Conservation (phyloP, 2,329 filamentous ascomycete genomes). For the Xylaria arbuscula region DNA sequence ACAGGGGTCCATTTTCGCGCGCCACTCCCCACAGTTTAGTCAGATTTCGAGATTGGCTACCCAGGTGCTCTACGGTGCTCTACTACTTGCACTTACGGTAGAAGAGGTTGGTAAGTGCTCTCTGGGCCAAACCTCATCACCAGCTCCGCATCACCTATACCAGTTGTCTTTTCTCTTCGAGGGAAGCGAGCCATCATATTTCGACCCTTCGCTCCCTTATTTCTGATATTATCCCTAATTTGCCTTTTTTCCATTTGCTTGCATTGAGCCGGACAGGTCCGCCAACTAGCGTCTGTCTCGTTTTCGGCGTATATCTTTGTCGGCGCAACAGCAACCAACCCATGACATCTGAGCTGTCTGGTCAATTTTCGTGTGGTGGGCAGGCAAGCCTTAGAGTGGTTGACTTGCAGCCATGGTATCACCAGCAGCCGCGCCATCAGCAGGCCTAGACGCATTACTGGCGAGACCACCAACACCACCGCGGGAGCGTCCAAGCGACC, state of each 20-base stretch:
- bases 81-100: too few species aligned
- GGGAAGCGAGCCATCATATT: background rate
- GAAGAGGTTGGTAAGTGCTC: background rate
- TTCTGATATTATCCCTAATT: constrained; percentile 13
- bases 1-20: constrained; percentile 37
- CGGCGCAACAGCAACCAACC: constrained; percentile 28
- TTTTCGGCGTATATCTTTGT: constrained; percentile 1
- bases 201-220: background rate
- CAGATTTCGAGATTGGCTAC: background rate
- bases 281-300: background rate
- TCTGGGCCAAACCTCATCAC: constrained; percentile 20
- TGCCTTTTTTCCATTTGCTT: background rate
- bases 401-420: constrained; percentile 55
- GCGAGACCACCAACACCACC: constrained; percentile 75
- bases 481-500: constrained; percentile 61
- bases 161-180: constrained; percentile 1
- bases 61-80: too few species aligned
- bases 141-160: background rate
- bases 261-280: background rate
- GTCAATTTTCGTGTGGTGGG: constrained; percentile 41
- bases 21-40: constrained; percentile 21
- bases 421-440: constrained; percentile 51
- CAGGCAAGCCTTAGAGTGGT: constrained; percentile 42
- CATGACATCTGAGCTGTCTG: constrained; percentile 39
- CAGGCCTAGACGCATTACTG: constrained; percentile 63